A percentile compares a stretch with the other conserved stretches of the same genome.
phyloP scores from a whole-genome alignment of 495 filamentous ascomycete genomes.

The Penicillium pancosmium region DNA sequence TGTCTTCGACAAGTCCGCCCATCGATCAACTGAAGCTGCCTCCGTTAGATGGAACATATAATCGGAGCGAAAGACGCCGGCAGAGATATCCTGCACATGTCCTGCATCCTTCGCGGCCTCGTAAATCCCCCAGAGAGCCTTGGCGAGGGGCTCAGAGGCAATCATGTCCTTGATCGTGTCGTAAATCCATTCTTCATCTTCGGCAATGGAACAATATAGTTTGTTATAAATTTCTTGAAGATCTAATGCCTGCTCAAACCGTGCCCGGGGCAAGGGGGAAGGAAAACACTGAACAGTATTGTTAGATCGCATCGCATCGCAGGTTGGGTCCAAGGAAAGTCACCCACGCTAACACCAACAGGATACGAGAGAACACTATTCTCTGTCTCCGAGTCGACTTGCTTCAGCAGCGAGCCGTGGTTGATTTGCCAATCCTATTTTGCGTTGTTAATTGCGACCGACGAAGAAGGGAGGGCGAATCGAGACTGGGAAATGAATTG shows the following conservation, averaged over 20 bases:
- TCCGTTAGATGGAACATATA: constrained; percentile 74
- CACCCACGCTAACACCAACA: constrained; percentile 69
- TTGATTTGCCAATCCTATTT: constrained; percentile 78
- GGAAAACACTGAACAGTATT: constrained; percentile 54
- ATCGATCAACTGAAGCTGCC: neutral
- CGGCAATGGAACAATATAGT: constrained; percentile 74
- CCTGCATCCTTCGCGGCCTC: constrained; percentile 67
- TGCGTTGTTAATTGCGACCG: constrained; percentile 30
- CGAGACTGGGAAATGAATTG: neutral
- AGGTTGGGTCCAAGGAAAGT: neutral
- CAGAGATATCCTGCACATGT: constrained; percentile 59
- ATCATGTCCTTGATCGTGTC: constrained; percentile 43
- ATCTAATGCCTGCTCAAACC: constrained; percentile 67
- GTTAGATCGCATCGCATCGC: constrained; percentile 1
- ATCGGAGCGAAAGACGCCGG: constrained; percentile 86
- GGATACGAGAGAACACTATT: constrained; percentile 65
- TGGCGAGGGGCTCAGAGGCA: constrained; percentile 68
- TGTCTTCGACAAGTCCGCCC: neutral
- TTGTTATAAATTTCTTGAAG: constrained; percentile 79
- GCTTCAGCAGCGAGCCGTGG: constrained; percentile 77
- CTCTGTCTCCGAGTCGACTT: constrained; percentile 55
- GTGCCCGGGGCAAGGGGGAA: constrained; percentile 70
- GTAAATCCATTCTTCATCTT: constrained; percentile 72
- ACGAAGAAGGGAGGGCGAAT: neutral
- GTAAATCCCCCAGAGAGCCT: constrained; percentile 76